Evolutionary conservation across 169 alveolate species (phyloP), one percentile per base, ranked within the genome.

Genomic region (Miamiensis avidus): DNA sequence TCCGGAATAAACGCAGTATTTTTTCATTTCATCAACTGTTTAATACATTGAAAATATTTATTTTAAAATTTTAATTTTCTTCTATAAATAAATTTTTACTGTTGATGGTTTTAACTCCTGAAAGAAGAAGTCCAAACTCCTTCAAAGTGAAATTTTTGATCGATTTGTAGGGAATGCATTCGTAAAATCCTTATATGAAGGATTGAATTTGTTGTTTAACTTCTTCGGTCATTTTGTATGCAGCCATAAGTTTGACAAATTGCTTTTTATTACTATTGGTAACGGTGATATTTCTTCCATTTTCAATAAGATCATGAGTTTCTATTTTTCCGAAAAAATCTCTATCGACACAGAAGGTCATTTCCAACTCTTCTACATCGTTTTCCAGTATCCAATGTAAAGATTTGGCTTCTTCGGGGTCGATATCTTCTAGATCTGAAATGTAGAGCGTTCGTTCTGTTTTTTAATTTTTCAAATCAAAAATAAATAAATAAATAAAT

Each of bases 51-150:
- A 75, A 75, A 0, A 79, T 29, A n/a, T 64, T 16, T n/a, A 0
- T 29, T 49, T 4, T 15, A 29, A 32, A 29, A 29, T 65, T n/a
- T 0, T 0, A 16, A 29, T 0, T 79, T 28, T 0, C 15, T 28
- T 29, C 15, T 0, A n/a, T 28, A 49, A 25, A 15, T 15, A 27
- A 26, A 6, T 28, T 28, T 65, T n/a, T 79, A 79, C 84, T 92
- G 89, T 99, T 99, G 82, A 99, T 97, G 64, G 98, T 97, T 33
- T 99, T 99, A 79, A 98, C 91, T 65, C 99, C 99, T 34, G 99
- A 96, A 76, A 99, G 97, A 4, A 98, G 93, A 49, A 98, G 94
- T 89, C 98, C 99, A n/a, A 98, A 92, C 89, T 97, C 99, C 64
- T 94, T 89, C 91, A 96, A 98, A 87, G 98, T 99, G 92, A 99